phyloP scores from a whole-genome alignment of 208 protist genomes.

The Trypanosoma lewisi region DNA sequence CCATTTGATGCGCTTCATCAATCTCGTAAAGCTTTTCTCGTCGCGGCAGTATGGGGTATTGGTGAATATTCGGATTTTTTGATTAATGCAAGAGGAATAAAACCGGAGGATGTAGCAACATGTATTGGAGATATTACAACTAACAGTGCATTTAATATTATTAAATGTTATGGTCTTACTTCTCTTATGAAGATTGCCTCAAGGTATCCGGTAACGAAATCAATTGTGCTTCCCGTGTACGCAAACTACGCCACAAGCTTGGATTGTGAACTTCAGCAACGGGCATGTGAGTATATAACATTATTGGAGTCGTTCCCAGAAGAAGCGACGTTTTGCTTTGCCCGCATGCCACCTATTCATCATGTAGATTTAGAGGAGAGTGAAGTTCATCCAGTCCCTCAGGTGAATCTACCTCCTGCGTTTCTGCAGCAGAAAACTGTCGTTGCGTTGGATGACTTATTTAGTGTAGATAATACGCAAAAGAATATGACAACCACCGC shows the following conservation, averaged over 20 bases:
- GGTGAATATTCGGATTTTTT: constrained; percentile 96
- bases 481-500: not conserved
- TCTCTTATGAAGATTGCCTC: constrained; percentile 94
- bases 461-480: constrained; percentile 33
- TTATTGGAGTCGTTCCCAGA: constrained; percentile 77
- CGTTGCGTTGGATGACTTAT: constrained; percentile 71
- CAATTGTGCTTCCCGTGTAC: constrained; percentile 50
- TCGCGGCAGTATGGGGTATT: constrained; percentile 94
- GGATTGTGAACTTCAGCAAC: constrained; percentile 94
- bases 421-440: constrained; percentile 49
- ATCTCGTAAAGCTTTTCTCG: constrained; percentile 85
- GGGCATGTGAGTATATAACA: constrained; percentile 90
- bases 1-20: constrained; percentile 77
- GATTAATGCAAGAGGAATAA: constrained; percentile 19
- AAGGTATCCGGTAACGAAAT: constrained; percentile 55
- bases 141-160: constrained; percentile 57
- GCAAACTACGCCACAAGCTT: constrained; percentile 66
- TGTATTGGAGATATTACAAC: constrained; percentile 70
- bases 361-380: constrained; percentile 27
- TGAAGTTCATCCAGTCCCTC: constrained; percentile 52
- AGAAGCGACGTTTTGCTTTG: constrained; percentile 69
- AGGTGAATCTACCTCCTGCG: constrained; percentile 51
- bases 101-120: constrained; percentile 40
- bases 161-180: constrained; percentile 93
- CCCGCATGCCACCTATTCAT: constrained; percentile 78